Conservation (phyloP, 176 grass and related monocot species). For the Paspalum notatum region DNA sequence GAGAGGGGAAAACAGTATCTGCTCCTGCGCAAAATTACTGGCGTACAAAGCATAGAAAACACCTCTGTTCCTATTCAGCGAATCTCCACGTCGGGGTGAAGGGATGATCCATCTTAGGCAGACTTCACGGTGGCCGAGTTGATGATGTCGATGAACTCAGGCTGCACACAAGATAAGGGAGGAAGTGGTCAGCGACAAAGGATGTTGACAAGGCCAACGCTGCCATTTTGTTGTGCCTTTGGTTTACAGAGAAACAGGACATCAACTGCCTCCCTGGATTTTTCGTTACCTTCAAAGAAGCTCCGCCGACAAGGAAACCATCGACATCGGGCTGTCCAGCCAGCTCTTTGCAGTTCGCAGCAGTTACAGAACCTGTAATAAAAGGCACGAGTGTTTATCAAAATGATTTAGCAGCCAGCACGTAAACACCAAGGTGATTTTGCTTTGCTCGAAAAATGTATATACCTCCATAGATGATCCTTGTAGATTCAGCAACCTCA, state of each 20-base stretch:
- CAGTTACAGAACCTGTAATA: constrained; percentile 78
- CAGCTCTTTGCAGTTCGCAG: constrained; percentile 71
- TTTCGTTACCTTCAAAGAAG: constrained; percentile 83
- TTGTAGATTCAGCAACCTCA: constrained; percentile 76
- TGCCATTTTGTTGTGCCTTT: not conserved
- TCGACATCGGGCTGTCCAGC: constrained; percentile 74
- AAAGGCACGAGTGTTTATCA: not conserved
- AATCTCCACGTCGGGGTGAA: not conserved
- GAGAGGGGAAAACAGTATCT: not conserved
- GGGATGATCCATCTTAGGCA: constrained; percentile 32
- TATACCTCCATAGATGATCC: constrained; percentile 92
- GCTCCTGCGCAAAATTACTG: constrained; percentile 48
- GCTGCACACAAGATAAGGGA: constrained; percentile 36
- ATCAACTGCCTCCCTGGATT: not conserved
- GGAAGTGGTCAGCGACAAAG: not conserved
- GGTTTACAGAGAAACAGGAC: not conserved
- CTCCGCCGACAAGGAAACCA: constrained; percentile 86
- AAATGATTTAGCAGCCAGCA: not conserved
- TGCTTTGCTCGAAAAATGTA: constrained; percentile 13
- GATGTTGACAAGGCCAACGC: not conserved
- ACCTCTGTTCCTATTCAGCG: constrained; percentile 4
- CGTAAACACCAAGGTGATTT: not conserved
- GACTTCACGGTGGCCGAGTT: constrained; percentile 73
- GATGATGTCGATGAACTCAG: constrained; percentile 98
- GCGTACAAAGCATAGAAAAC: constrained; percentile 28